Conservation (phyloP, 2,329 filamentous ascomycete species). For the Colletotrichum shisoi region DNA sequence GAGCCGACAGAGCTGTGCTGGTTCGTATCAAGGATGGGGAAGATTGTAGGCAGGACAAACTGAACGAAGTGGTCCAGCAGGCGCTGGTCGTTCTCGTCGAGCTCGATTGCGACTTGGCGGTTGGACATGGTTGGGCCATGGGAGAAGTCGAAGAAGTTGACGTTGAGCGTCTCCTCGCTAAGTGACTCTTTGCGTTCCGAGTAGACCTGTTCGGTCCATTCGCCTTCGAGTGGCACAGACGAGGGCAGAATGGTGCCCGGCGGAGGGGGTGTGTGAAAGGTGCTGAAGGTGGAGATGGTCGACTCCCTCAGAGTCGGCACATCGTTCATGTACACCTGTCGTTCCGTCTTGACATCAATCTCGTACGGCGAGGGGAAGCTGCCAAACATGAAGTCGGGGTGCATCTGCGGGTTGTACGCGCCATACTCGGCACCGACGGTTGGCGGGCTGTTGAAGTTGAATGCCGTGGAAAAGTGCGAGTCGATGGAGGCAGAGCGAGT, state of each 20-base stretch:
- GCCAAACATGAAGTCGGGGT: conserved; percentile 65
- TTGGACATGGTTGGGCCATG: conserved; percentile 70
- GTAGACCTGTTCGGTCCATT: conserved; percentile 76
- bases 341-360: conserved; percentile 94
- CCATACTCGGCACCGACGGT: conserved; percentile 62
- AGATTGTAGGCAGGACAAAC: conserved; percentile 85
- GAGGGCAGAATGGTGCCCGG: conserved; percentile 71
- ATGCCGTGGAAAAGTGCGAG: conserved; percentile 76
- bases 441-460: conserved; percentile 74
- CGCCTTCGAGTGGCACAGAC: conserved; percentile 66
- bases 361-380: conserved; percentile 79
- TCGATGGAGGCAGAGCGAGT: conserved; percentile 81
- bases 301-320: conserved; percentile 85
- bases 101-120: conserved; percentile 76
- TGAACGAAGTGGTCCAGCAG: conserved; percentile 91
- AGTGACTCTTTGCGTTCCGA: conserved; percentile 74
- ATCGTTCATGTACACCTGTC: conserved; percentile 92
- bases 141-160: conserved; percentile 84
- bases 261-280: conserved; percentile 81
- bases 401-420: conserved; percentile 70
- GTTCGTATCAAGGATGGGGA: conserved; percentile 89
- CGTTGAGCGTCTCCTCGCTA: conserved; percentile 70
- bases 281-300: conserved; percentile 89
- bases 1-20: conserved; percentile 83
- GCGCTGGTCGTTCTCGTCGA: conserved; percentile 86